phyloP scores from a whole-genome alignment of 2,329 filamentous ascomycete genomes.

The Boeremia exigua region DNA sequence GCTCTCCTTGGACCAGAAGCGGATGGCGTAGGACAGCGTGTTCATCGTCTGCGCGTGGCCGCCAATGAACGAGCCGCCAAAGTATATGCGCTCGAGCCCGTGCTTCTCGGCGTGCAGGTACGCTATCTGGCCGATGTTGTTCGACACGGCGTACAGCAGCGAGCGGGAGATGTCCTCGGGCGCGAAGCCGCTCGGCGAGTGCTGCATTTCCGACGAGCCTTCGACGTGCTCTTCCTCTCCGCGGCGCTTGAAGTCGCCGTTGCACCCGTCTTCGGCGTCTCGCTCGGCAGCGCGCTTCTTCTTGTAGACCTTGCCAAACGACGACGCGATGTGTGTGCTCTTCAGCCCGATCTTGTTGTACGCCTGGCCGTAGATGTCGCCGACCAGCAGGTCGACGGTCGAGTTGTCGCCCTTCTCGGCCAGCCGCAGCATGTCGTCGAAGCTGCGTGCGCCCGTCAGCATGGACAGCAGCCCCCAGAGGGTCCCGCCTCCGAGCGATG shows the following conservation, averaged over 20 bases:
- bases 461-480: slow-evolving; percentile 94
- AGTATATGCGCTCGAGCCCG: slow-evolving; percentile 90
- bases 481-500: slow-evolving; percentile 93
- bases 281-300: slow-evolving; percentile 85
- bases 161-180: slow-evolving; percentile 88
- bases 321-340: slow-evolving; percentile 92
- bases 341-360: slow-evolving; percentile 97
- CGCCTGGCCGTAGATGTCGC: slow-evolving; percentile 95
- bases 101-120: slow-evolving; percentile 98
- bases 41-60: slow-evolving; percentile 98
- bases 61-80: slow-evolving; percentile 94
- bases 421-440: slow-evolving; percentile 95
- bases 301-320: slow-evolving; percentile 95
- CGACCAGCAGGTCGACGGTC: slow-evolving; percentile 94
- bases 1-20: slow-evolving; percentile 92
- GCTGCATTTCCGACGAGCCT: slow-evolving; percentile 37
- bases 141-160: slow-evolving; percentile 89
- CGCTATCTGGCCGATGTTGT: slow-evolving; percentile 98
- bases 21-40: slow-evolving; percentile 93
- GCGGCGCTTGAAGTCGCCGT: slow-evolving; percentile 55
- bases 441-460: slow-evolving; percentile 90
- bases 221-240: slow-evolving; percentile 45
- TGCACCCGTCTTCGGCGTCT: slow-evolving; percentile 73
- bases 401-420: slow-evolving; percentile 91
- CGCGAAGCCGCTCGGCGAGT: slow-evolving; percentile 64